Evolutionary conservation across 2,329 filamentous ascomycete species (phyloP), one percentile per base, ranked within the genome.

Genomic region (Talaromyces marneffei): DNA sequence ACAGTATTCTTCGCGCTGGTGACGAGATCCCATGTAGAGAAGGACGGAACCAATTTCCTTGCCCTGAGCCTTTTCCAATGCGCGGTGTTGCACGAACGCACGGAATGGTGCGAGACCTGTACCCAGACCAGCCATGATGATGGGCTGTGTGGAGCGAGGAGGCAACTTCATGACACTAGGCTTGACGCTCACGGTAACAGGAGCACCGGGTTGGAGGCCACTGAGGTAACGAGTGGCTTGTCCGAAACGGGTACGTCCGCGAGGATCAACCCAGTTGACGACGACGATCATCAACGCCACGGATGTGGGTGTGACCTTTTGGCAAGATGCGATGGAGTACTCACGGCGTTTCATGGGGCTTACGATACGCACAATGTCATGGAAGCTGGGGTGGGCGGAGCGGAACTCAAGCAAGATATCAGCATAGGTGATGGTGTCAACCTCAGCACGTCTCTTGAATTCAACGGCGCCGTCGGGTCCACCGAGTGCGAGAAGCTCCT

Each of bases 81-180:
- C 94, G 62, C 94, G 93, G 80, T 99, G 94, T 79, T 99, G 94
- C 52, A 97, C 89, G 72, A 99, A 99, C 63, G 94, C 94, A 66
- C 94, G 91, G 91, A 99, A 99, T n/a, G 94, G 94, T 1, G 94
- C 94, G 23, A 99, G 87, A 72, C 94, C 94, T 0, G 94, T 99
- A 65, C 94, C 94, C n/a, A 97, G 88, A 75, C 94, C 94, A 9
- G 94, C 94, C 93, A 99, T 97, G 82, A 99, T 97, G 73, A 99
- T 87, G 42, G 94, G 94, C 53, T 93, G 91, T 39, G 91, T 94
- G 68, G 92, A 88, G 74, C 87, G 88, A 64, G 84, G 79, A 4
- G 94, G 94, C n/a, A 99, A 85, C 80, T 97, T 99, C 94, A 99
- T 99, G 67, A 97, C 94, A 25, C 92, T 97, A 0, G 94, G 91